These are phyloP conservation scores for Monilinia fructigena DNA, from an alignment of 2,329 filamentous ascomycete genomes.

Conservation along the genomic window DNA sequence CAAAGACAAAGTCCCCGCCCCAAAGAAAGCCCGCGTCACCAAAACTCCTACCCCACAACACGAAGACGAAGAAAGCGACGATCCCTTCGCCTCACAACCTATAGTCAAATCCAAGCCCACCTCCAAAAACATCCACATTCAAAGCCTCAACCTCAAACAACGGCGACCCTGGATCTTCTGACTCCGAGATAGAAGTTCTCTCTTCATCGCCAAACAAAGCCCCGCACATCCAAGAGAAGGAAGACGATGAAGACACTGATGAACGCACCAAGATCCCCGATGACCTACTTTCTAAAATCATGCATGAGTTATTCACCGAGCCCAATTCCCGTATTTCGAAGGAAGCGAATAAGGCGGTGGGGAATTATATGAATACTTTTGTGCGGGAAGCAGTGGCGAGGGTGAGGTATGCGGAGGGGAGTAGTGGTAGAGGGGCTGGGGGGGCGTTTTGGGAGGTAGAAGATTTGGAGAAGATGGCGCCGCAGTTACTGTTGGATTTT, in stretches of 20 bases:
- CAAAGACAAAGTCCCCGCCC: background rate
- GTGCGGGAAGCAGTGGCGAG: slow-evolving; percentile 84
- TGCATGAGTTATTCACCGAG: slow-evolving; percentile 75
- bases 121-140: slow-evolving; percentile 18
- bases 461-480: slow-evolving; percentile 83
- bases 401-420: slow-evolving; percentile 60
- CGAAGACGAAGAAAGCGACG: slow-evolving; percentile 7
- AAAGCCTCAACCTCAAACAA: background rate
- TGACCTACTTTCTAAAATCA: slow-evolving; percentile 70
- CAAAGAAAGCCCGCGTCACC: background rate
- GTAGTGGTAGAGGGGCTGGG: slow-evolving; percentile 47
- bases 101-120: background rate
- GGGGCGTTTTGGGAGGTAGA: slow-evolving; percentile 69
- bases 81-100: slow-evolving; percentile 11
- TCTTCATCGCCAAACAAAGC: background rate
- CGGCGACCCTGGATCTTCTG: background rate
- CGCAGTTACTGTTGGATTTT: slow-evolving; percentile 83
- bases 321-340: slow-evolving; percentile 69
- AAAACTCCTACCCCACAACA: slow-evolving; percentile 1
- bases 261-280: slow-evolving; percentile 55
- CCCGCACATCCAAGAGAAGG: background rate
- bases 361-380: slow-evolving; percentile 88
- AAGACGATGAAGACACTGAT: slow-evolving; percentile 14
- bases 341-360: slow-evolving; percentile 73
- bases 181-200: slow-evolving; percentile 5